These are phyloP conservation scores for Onygena corvina DNA, from an alignment of 2,329 filamentous ascomycete genomes.

Conservation along the genomic window DNA sequence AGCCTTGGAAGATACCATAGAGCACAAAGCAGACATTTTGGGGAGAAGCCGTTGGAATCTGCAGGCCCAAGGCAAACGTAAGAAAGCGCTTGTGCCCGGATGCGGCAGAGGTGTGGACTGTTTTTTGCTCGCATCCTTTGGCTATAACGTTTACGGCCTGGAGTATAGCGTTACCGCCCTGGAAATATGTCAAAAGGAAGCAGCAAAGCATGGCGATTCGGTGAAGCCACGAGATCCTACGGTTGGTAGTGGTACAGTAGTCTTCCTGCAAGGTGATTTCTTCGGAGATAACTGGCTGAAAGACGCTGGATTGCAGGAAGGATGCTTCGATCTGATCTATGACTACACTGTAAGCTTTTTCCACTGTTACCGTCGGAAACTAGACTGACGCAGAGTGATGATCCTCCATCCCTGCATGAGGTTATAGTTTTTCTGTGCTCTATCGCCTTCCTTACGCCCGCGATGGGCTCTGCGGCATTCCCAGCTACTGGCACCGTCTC, in stretches of 20 bases:
- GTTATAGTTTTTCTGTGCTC: conserved; percentile 49
- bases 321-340: conserved; percentile 43
- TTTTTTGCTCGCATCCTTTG: conserved; percentile 58
- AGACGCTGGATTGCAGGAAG: conserved; percentile 23
- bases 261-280: conserved; percentile 36
- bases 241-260: conserved; percentile 28
- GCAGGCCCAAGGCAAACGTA: conserved; percentile 22
- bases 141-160: conserved; percentile 65
- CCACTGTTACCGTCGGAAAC: neutral
- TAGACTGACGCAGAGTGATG: neutral
- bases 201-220: conserved; percentile 24
- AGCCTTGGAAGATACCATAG: conserved; percentile 45
- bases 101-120: conserved; percentile 77
- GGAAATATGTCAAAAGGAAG: conserved; percentile 28
- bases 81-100: conserved; percentile 61
- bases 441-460: conserved; percentile 44
- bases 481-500: conserved; percentile 40
- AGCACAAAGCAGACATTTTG: conserved; percentile 24
- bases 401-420: neutral
- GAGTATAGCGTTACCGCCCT: conserved; percentile 49
- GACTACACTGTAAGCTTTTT: conserved; percentile 46
- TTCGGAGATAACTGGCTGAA: conserved; percentile 35
- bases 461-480: conserved; percentile 46
- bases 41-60: conserved; percentile 19
- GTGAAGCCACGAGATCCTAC: conserved; percentile 28